Percentiles rank a stretch among this genome's conserved stretches.
Evolutionary conservation across 2,329 filamentous ascomycete genomes (phyloP).

Genomic region (Emergomyces pasteurianus): DNA sequence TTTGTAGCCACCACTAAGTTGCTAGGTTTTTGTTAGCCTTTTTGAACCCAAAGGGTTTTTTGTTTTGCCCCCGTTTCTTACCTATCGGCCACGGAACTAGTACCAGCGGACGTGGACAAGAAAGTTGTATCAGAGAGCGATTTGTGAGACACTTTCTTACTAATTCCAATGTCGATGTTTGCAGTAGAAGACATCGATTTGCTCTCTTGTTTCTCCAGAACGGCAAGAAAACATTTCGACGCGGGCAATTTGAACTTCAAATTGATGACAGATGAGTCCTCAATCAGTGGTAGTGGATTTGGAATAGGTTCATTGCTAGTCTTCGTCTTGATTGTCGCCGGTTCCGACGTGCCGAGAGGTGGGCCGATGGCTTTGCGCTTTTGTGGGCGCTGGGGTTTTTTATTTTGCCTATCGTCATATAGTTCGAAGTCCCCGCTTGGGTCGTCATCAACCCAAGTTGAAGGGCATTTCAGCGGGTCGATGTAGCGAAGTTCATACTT

Average conservation of each 20-base stretch:
- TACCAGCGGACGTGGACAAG: not conserved
- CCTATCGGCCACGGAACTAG: not conserved
- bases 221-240: not conserved
- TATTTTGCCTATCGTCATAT: not conserved
- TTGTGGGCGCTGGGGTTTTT: not conserved
- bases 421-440: constrained; percentile 25
- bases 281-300: not conserved
- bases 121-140: not conserved
- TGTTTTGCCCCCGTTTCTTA: not conserved
- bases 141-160: not conserved
- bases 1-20: not conserved
- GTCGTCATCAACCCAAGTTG: constrained; percentile 26
- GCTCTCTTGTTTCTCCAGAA: not conserved
- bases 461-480: not conserved
- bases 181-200: not conserved
- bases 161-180: not conserved
- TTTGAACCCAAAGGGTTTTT: not conserved
- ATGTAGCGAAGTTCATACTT: not conserved
- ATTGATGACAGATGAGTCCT: not conserved
- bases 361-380: not conserved
- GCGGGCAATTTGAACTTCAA: not conserved
- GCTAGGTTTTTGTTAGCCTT: not conserved
- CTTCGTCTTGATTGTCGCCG: not conserved
- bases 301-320: not conserved
- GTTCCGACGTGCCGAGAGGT: not conserved